Base-by-base conservation (phyloP, 345 rosid genomes). In the Salix caprea region DNA sequence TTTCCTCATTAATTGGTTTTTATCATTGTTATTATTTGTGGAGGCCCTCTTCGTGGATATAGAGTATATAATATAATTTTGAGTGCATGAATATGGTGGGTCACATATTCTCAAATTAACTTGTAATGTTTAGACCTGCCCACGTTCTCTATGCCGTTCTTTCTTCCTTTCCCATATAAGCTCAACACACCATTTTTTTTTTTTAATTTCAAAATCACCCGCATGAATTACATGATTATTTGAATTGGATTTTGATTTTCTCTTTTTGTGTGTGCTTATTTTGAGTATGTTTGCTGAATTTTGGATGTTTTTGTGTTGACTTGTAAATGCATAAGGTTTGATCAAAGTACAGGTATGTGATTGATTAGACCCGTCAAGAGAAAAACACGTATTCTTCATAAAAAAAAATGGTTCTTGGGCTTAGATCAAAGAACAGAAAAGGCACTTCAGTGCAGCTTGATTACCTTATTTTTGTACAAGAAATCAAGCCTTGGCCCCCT, bases 401-500 rank as follows among this genome's bases (percentile, higher is more conserved):
- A n/a, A 7, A 78, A 34, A 34, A 70, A 54, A 89, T 91, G 95
- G 91, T 91, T 83, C 90, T 91, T 6, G 91, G 95, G 56, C 61
- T 91, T 62, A 82, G 88, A 85, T 85, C 88, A 23, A 91, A 86
- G 89, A 86, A 82, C 85, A 77, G 80, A 28, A 91, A 82, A 80
- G 83, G 84, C 16, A 73, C 46, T 48, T 67, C 77, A 0, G 80
- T 82, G 74, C 83, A 81, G 71, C 80, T 81, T 48, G 86, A 83
- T 78, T 89, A 87, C 83, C 80, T 81, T 32, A 71, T 88, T 73
- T 78, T 68, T 71, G 79, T 91, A 18, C 86, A 89, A 61, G 93
- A 89, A 82, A 86, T 95, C 74, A 89, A 79, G 84, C 99, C 99
- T 82, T 93, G 99, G 97, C 91, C 92, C 67, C 88, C 89, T 34